phyloP scores from a whole-genome alignment of 371 early-diverging fungal genomes.

The Mucor irregularis region DNA sequence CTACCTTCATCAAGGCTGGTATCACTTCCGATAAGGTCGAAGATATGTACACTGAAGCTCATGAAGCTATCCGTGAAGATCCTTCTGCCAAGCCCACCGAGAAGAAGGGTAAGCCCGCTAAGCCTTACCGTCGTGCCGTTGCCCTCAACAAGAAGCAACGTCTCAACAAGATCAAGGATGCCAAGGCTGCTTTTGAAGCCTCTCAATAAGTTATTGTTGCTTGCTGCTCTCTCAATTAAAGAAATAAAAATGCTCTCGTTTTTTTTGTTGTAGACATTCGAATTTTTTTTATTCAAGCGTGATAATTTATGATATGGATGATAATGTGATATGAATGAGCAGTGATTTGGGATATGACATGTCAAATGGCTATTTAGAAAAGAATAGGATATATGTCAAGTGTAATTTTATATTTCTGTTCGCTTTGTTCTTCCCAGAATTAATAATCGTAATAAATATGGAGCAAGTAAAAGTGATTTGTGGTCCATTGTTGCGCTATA shows the following conservation, averaged over 20 bases:
- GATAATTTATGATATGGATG: no score
- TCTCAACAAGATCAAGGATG: constrained; percentile 85
- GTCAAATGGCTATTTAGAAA: no score
- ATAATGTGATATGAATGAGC: no score
- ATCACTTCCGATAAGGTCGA: constrained; percentile 94
- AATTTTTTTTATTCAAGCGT: not conserved
- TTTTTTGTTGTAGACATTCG: not conserved
- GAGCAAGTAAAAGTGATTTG: constrained; percentile 24
- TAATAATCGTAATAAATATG: no score
- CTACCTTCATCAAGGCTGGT: constrained; percentile 92
- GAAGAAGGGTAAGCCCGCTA: constrained; percentile 68
- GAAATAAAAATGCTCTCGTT: not conserved
- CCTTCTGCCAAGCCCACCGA: constrained; percentile 74
- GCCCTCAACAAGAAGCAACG: constrained; percentile 86
- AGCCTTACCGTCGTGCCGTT: constrained; percentile 61
- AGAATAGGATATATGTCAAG: no score
- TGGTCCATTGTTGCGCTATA: constrained; percentile 39
- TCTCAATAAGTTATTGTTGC: constrained; percentile 16
- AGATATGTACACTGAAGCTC: constrained; percentile 95
- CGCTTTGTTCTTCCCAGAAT: no score
- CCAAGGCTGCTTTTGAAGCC: constrained; percentile 80
- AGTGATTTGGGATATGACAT: no score
- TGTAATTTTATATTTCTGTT: no score
- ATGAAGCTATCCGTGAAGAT: constrained; percentile 94
- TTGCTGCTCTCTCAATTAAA: not conserved